These are phyloP conservation scores for Aspergillus sp. DNA, from an alignment of 2,329 filamentous ascomycete species.

Conservation along the genomic window DNA sequence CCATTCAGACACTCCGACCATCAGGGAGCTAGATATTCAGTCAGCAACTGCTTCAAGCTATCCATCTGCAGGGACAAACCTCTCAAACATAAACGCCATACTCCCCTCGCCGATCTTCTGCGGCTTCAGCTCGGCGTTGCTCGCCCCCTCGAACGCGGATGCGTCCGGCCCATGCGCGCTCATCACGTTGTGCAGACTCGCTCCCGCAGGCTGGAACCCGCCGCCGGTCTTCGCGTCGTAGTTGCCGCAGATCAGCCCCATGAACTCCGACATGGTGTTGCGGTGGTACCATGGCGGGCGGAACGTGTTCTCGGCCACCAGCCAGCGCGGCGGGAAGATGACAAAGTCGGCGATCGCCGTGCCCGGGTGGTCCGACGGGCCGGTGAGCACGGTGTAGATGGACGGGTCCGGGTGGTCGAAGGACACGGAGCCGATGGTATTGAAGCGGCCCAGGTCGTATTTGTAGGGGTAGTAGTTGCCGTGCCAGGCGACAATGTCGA, in stretches of 20 bases:
- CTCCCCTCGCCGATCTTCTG: slow-evolving; percentile 50
- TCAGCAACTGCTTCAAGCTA: too few relatives aligned
- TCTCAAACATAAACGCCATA: slow-evolving; percentile 58
- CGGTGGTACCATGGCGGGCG: slow-evolving; percentile 56
- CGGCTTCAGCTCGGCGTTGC: slow-evolving; percentile 45
- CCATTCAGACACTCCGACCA: slow-evolving; percentile 67
- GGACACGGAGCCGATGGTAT: slow-evolving; percentile 61
- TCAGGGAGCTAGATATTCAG: slow-evolving; percentile 45
- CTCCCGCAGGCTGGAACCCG: slow-evolving; percentile 53
- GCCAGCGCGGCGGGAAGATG: slow-evolving; percentile 57
- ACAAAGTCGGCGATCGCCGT: slow-evolving; percentile 58
- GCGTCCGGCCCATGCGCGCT: slow-evolving; percentile 56
- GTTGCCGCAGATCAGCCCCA: slow-evolving; percentile 53
- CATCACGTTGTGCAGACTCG: slow-evolving; percentile 62
- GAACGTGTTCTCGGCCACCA: slow-evolving; percentile 53
- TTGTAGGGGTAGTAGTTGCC: slow-evolving; percentile 74
- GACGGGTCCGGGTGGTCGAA: slow-evolving; percentile 71
- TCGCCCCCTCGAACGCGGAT: slow-evolving; percentile 47
- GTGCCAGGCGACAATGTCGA: slow-evolving; percentile 73
- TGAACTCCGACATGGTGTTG: slow-evolving; percentile 58
- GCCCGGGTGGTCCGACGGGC: slow-evolving; percentile 46
- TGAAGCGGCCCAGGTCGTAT: slow-evolving; percentile 70
- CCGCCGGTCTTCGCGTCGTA: slow-evolving; percentile 51
- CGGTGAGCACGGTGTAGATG: slow-evolving; percentile 62
- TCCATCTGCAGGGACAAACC: slow-evolving; percentile 16